A percentile compares a stretch with the other conserved stretches of the same genome.
Evolutionary conservation across 768 basidiomycete species (phyloP).

Genomic region (Tulasnella sp.): DNA sequence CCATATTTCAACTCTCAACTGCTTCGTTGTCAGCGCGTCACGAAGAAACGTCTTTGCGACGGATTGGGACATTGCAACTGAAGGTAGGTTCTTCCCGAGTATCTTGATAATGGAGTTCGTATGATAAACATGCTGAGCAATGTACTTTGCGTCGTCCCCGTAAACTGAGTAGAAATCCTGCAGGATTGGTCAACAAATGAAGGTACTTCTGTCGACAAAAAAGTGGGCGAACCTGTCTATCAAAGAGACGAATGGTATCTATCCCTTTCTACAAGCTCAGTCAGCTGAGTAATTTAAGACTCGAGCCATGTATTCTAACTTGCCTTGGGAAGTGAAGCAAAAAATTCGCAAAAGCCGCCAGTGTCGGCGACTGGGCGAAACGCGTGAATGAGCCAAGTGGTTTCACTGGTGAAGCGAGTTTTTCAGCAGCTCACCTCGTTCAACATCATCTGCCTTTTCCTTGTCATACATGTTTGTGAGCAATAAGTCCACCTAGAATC

Average conservation of each 20-base stretch:
- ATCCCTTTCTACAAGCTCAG: conserved; percentile 24
- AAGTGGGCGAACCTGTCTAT: conserved; percentile 34
- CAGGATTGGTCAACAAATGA: not conserved
- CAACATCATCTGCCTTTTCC: conserved; percentile 17
- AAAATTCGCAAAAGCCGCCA: conserved; percentile 54
- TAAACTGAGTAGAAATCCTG: conserved; percentile 76
- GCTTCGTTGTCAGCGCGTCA: conserved; percentile 79
- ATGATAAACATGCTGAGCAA: conserved; percentile 69
- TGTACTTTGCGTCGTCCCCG: conserved; percentile 75
- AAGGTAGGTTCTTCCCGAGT: conserved; percentile 58
- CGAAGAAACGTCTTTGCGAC: conserved; percentile 73
- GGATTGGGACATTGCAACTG: conserved; percentile 59
- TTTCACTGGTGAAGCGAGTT: not conserved
- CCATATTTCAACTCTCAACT: conserved; percentile 90
- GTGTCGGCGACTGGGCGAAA: conserved; percentile 39
- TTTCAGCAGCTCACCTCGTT: not conserved
- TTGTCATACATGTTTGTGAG: conserved; percentile 17
- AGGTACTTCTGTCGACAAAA: not conserved
- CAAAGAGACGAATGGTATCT: conserved; percentile 81
- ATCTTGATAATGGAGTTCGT: conserved; percentile 91
- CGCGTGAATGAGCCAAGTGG: not conserved
- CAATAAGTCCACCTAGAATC: too few species aligned
- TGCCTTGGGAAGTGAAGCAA: conserved; percentile 28
- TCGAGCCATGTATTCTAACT: not conserved
- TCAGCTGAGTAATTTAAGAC: not conserved